Conservation (phyloP, 2,329 filamentous ascomycete species). For the Calonectria hongkongensis region DNA sequence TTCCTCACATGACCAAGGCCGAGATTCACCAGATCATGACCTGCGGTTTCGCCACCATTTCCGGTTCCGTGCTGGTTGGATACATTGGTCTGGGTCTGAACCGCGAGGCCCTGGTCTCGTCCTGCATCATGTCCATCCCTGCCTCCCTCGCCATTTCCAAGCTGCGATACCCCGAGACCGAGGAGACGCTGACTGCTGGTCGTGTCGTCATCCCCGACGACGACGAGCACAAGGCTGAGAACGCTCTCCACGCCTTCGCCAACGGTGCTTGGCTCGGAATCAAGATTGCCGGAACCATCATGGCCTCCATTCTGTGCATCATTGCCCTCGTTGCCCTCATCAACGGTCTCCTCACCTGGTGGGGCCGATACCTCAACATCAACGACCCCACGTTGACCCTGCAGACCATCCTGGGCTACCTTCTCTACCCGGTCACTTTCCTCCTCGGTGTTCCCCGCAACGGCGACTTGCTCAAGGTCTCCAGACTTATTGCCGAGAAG, state of each 20-base stretch:
- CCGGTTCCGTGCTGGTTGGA: constrained; percentile 88
- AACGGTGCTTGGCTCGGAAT: constrained; percentile 90
- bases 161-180: constrained; percentile 90
- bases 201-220: constrained; percentile 88
- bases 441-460: constrained; percentile 84
- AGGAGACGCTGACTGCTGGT: constrained; percentile 89
- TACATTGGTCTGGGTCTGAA: constrained; percentile 91
- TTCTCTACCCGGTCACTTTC: constrained; percentile 87
- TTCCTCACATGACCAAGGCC: constrained; percentile 88
- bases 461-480: constrained; percentile 81
- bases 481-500: constrained; percentile 88
- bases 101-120: constrained; percentile 89
- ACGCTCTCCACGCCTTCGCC: constrained; percentile 89
- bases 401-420: constrained; percentile 84
- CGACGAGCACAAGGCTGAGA: constrained; percentile 83
- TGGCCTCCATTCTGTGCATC: constrained; percentile 87
- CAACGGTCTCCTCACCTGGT: constrained; percentile 88
- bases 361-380: constrained; percentile 86
- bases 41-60: constrained; percentile 94
- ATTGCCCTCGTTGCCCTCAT: constrained; percentile 84
- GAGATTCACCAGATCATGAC: constrained; percentile 96
- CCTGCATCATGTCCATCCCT: constrained; percentile 96
- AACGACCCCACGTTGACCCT: constrained; percentile 80
- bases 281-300: constrained; percentile 90
- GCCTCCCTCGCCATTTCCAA: constrained; percentile 93